Conservation (phyloP, 164 flowering plant species). For the Nymphaea colorata region DNA sequence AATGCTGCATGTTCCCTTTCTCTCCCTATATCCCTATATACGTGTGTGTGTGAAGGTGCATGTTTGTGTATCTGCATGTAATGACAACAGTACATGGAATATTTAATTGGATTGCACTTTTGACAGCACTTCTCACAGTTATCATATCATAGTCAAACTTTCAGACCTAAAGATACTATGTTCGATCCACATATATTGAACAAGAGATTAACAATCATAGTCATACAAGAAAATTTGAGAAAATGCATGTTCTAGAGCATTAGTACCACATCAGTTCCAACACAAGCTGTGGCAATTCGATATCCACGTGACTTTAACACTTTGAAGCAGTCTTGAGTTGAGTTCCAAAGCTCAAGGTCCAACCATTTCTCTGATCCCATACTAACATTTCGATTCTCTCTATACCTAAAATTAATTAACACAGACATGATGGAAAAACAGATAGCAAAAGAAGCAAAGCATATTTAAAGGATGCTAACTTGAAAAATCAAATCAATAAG, state of each 20-base stretch:
- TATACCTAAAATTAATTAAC: constrained; percentile 35
- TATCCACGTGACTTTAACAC: constrained; percentile 80
- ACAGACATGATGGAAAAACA: neutral
- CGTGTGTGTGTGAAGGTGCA: too few relatives aligned
- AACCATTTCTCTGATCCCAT: constrained; percentile 99
- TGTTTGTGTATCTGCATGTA: too few relatives aligned
- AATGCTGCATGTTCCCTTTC: too few relatives aligned
- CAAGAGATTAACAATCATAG: too few relatives aligned
- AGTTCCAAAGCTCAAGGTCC: constrained; percentile 87
- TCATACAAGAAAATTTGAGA: too few relatives aligned
- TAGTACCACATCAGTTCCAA: constrained; percentile 67
- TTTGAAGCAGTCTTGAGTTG: constrained; percentile 59
- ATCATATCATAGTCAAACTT: too few relatives aligned
- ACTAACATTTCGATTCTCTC: constrained; percentile 88
- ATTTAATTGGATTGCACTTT: too few relatives aligned
- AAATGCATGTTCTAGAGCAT: neutral
- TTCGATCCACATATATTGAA: too few relatives aligned
- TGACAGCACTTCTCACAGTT: too few relatives aligned
- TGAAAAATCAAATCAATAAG: neutral
- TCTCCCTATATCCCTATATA: too few relatives aligned
- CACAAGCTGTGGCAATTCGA: constrained; percentile 84
- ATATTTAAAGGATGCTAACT: neutral
- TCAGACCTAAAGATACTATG: too few relatives aligned
- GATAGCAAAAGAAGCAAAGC: neutral
- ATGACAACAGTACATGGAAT: too few relatives aligned